Conservation (phyloP, 176 grass and related monocot species). For the Carex parvula region DNA sequence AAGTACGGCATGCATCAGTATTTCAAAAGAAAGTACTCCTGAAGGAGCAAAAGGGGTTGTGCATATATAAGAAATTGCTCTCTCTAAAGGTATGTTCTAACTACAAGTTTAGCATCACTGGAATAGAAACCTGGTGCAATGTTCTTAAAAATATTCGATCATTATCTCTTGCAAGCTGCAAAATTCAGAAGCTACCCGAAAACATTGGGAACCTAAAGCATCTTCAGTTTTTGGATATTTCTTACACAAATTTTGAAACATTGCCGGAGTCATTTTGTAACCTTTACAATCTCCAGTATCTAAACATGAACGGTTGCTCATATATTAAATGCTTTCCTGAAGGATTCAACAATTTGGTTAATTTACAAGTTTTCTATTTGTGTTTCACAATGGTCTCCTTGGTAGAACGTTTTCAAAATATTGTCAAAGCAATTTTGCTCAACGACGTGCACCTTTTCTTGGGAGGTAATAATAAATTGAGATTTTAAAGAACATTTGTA, state of each 20-base stretch:
- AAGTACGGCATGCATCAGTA: not conserved
- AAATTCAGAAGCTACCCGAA: not conserved
- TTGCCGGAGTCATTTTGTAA: constrained; percentile 20
- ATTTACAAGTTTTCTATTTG: no score
- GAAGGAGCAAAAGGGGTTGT: not conserved
- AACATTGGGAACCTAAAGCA: constrained; percentile 13
- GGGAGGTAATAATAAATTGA: not conserved
- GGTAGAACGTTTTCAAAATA: no score
- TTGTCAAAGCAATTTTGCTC: no score
- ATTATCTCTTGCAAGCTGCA: not conserved
- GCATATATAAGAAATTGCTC: not conserved
- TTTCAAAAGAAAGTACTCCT: not conserved
- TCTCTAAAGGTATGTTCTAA: not conserved
- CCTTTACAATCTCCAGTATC: constrained; percentile 7
- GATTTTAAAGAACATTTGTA: not conserved
- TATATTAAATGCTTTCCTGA: no score
- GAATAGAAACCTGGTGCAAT: not conserved
- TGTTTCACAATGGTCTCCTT: no score
- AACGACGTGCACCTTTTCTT: not conserved
- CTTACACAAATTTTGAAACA: not conserved
- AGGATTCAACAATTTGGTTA: no score
- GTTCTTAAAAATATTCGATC: not conserved
- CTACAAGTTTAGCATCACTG: not conserved
- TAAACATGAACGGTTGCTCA: not conserved
- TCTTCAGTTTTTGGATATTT: constrained; percentile 15